Conservation (phyloP, 192 early-diverging fungal species). For the Thoreauomyces humboldtii region DNA sequence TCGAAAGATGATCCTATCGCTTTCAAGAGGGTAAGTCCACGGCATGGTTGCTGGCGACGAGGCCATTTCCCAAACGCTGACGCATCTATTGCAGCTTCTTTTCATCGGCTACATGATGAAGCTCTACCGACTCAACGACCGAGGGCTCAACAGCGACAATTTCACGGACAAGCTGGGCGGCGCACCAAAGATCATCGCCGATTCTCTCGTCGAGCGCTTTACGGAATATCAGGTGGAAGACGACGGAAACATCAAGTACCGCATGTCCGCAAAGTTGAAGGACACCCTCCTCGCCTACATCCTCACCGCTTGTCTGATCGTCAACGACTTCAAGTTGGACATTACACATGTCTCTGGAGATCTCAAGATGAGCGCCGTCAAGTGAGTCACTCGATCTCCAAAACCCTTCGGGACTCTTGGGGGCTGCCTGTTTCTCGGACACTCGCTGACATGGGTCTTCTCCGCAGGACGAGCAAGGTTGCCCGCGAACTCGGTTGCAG, state of each 20-base stretch:
- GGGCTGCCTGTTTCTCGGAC: not conserved
- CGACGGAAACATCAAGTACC: constrained; percentile 39
- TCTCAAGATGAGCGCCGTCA: constrained; percentile 38
- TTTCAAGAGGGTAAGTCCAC: constrained; percentile 27
- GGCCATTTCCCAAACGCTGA: too few relatives aligned
- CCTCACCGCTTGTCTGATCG: constrained; percentile 63
- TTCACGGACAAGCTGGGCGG: constrained; percentile 41
- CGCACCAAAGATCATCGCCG: constrained; percentile 56
- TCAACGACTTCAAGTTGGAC: constrained; percentile 71
- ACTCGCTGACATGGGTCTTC: not conserved
- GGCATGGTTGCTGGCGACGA: too few relatives aligned
- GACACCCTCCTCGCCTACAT: constrained; percentile 80
- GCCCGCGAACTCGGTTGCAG: constrained; percentile 43
- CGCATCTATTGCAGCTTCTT: constrained; percentile 44
- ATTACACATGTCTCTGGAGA: constrained; percentile 61
- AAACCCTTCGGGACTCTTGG: not conserved
- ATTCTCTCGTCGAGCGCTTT: constrained; percentile 63
- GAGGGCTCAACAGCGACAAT: constrained; percentile 48
- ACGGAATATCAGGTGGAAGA: constrained; percentile 56
- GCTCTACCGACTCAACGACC: constrained; percentile 51
- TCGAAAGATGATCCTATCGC: constrained; percentile 22
- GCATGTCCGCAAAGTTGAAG: constrained; percentile 48
- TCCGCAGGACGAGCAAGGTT: constrained; percentile 18
- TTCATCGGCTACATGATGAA: constrained; percentile 79
- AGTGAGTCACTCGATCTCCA: constrained; percentile 3